Conservation (phyloP, 306 rosid genomes). For the Cercis canadensis region DNA sequence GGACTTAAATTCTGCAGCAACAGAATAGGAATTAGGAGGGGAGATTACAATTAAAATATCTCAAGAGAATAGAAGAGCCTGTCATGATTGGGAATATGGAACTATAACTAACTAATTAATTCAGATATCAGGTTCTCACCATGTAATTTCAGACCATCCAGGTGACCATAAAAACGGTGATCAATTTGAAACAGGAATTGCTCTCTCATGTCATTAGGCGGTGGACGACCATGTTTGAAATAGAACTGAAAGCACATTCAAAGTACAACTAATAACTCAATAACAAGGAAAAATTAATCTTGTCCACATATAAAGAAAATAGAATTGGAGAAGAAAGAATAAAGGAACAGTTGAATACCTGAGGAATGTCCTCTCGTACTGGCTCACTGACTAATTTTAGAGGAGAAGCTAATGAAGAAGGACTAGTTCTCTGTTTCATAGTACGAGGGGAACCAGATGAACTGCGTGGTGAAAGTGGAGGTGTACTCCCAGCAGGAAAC, state of each 20-base stretch:
- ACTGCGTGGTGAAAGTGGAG: constrained; percentile 88
- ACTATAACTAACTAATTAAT: constrained; percentile 9
- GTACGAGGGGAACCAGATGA: constrained; percentile 79
- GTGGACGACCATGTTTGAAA: constrained; percentile 79
- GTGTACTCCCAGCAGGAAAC: constrained; percentile 74
- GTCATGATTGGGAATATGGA: constrained; percentile 15
- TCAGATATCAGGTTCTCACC: constrained; percentile 58
- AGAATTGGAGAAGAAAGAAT: not conserved
- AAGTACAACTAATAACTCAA: constrained; percentile 22
- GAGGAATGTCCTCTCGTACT: constrained; percentile 75
- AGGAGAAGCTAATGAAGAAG: constrained; percentile 72
- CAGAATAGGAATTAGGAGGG: constrained; percentile 34
- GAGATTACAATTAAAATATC: not conserved
- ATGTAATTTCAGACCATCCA: constrained; percentile 69
- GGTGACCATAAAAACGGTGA: constrained; percentile 51
- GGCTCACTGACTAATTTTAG: constrained; percentile 69
- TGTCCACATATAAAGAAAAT: constrained; percentile 14
- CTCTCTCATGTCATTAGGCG: constrained; percentile 67
- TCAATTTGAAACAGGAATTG: constrained; percentile 57
- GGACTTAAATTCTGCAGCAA: constrained; percentile 58
- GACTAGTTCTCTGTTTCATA: constrained; percentile 66
- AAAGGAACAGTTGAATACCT: constrained; percentile 50
- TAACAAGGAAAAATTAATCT: constrained; percentile 27
- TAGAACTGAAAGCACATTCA: constrained; percentile 63
- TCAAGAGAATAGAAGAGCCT: constrained; percentile 5